Evolutionary conservation across 352 stramenopile species (phyloP).

Genomic region (Paralagenidium karlingii): DNA sequence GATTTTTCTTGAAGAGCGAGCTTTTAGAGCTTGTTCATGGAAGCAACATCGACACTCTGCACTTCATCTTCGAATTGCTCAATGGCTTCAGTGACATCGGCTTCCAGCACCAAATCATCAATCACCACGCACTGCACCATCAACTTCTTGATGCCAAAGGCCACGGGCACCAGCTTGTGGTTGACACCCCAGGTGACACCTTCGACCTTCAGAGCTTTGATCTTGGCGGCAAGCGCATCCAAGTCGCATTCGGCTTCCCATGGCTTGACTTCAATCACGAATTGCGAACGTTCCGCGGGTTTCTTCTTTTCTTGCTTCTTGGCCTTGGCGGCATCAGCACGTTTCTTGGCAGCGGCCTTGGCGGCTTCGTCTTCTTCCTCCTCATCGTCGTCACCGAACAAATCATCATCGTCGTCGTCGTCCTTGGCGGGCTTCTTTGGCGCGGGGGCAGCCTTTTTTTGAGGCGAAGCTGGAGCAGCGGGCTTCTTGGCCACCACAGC

Average conservation of each 20-base stretch:
- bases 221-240: slow-evolving; percentile 54
- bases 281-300: slow-evolving; percentile 40
- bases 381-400: slow-evolving; percentile 40
- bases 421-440: slow-evolving; percentile 18
- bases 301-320: slow-evolving; percentile 62
- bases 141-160: slow-evolving; percentile 82
- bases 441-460: slow-evolving; percentile 10
- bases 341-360: slow-evolving; percentile 33
- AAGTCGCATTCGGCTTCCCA: slow-evolving; percentile 74
- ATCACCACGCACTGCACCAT: slow-evolving; percentile 73
- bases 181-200: slow-evolving; percentile 68
- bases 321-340: slow-evolving; percentile 25
- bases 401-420: slow-evolving; percentile 41
- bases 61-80: slow-evolving; percentile 74
- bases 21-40: slow-evolving; percentile 85
- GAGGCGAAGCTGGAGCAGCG: slow-evolving; percentile 7
- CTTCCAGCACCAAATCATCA: slow-evolving; percentile 65
- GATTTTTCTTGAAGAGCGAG: too few species aligned
- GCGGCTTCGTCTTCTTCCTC: slow-evolving; percentile 40
- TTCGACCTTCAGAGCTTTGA: slow-evolving; percentile 58
- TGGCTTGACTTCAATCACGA: slow-evolving; percentile 54
- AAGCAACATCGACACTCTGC: slow-evolving; percentile 74
- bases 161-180: slow-evolving; percentile 75
- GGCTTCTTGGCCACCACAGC: slow-evolving; percentile 9
- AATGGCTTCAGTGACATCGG: slow-evolving; percentile 77